These are phyloP conservation scores for Ceratobasidium sp. DNA, from an alignment of 1,284 basidiomycete species.

Conservation along the genomic window DNA sequence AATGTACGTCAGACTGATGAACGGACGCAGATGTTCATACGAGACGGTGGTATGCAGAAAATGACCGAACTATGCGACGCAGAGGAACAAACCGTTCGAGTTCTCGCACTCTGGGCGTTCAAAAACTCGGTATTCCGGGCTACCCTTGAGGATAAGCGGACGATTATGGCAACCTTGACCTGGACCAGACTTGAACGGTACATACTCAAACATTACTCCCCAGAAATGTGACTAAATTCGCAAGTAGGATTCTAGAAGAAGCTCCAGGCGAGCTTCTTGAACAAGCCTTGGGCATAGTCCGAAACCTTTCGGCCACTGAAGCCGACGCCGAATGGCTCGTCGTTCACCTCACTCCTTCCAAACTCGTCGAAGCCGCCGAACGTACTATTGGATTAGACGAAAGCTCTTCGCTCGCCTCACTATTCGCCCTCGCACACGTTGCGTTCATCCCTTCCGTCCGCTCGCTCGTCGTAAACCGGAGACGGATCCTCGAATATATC, in stretches of 20 bases:
- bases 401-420: not conserved
- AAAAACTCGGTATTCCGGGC: slow-evolving; percentile 18
- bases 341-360: not conserved
- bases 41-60: slow-evolving; percentile 21
- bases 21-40: slow-evolving; percentile 29
- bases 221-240: no score
- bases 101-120: slow-evolving; percentile 28
- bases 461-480: not conserved
- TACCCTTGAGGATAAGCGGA: not conserved
- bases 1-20: not conserved
- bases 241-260: slow-evolving; percentile 14
- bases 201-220: not conserved
- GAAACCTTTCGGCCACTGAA: slow-evolving; percentile 7
- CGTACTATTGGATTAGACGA: slow-evolving; percentile 11
- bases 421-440: slow-evolving; percentile 19
- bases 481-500: slow-evolving; percentile 18
- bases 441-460: not conserved
- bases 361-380: slow-evolving; percentile 11
- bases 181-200: slow-evolving; percentile 18
- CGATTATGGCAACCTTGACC: not conserved
- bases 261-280: slow-evolving; percentile 11
- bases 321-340: slow-evolving; percentile 33
- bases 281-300: slow-evolving; percentile 24
- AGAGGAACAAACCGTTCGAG: slow-evolving; percentile 5
- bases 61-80: slow-evolving; percentile 16